Evolutionary conservation across 2,329 filamentous ascomycete genomes (phyloP), one percentile per base, ranked within the genome.

Genomic region (Capronia coronata): DNA sequence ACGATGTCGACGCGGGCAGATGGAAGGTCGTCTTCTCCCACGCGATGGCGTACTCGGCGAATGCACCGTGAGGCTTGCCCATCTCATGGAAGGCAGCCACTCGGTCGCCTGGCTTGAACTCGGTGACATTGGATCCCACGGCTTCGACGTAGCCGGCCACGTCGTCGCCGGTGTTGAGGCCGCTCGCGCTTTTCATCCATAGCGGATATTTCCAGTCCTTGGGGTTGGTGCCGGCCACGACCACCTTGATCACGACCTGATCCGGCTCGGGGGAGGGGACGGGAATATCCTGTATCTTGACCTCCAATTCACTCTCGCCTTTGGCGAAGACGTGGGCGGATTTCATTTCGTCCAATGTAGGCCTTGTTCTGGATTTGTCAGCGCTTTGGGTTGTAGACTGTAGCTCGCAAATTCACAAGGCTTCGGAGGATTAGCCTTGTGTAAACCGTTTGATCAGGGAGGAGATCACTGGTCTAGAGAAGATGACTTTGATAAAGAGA

Each of bases 1-100:
- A 80, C 5, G 67, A 72, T 0, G 68, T 71, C n/a, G 69, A 65
- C 19, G 68, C 58, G 0, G 78, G 75, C 8, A 82, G 63, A 59
- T 75, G 75, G 62, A 79, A 77, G 0, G 77, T 80, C 0, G 77
- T 75, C 55, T 77, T 68, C 22, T 68, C 68, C 70, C 68, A 74
- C 1, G 71, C 73, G 7, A 81, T 61, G 1, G 76, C 76, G 58
- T 80, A 82, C 54, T 81, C 77, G 4, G 76, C 78, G 54, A 74
- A 82, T 30, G 68, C 71, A 2, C 78, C 78, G 14, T 70, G 65
- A 0, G 72, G 67, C 1, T 66, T 67, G 43, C 67, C 59, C 73
- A 80, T 80, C 59, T 77, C 63, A 42, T 73, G 71, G 55, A 71
- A 68, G 0, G 67, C 68, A 0, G 64, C 75, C 1, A 82, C 78